A percentile compares a stretch with the other conserved stretches of the same genome.
phyloP scores from a whole-genome alignment of 495 filamentous ascomycete genomes.

The Sordaria brevicollis region DNA sequence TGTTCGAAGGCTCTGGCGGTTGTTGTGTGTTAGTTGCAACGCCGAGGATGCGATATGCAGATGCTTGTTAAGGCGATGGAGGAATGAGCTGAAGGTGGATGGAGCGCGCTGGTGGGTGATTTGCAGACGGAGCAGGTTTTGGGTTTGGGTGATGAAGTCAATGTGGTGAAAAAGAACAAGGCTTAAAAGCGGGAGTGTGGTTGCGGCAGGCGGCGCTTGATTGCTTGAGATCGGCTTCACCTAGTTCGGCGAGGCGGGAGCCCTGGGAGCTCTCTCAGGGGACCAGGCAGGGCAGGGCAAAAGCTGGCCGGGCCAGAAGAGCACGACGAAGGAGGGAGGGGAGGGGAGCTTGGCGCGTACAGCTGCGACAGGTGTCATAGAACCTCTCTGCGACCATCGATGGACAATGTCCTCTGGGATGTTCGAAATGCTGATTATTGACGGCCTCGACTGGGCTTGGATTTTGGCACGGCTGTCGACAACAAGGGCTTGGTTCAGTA shows the following conservation, averaged over 20 bases:
- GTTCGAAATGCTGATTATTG: background rate
- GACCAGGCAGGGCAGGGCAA: background rate
- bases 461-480: background rate
- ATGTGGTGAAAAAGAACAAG: background rate
- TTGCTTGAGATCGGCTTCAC: background rate
- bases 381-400: conserved; percentile 2
- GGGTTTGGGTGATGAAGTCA: background rate
- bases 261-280: background rate
- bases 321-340: background rate
- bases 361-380: conserved; percentile 13
- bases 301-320: background rate
- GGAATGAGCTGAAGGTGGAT: background rate
- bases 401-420: background rate
- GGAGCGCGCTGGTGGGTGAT: background rate
- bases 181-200: background rate
- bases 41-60: background rate
- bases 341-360: conserved; percentile 7
- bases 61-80: background rate
- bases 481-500: background rate
- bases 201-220: background rate
- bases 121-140: background rate
- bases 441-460: background rate
- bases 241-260: background rate
- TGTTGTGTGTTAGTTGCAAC: conserved; percentile 4
- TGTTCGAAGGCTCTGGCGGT: conserved; percentile 13